Conservation (phyloP, 805 yeast species). For the Yamadazyma sp. region DNA sequence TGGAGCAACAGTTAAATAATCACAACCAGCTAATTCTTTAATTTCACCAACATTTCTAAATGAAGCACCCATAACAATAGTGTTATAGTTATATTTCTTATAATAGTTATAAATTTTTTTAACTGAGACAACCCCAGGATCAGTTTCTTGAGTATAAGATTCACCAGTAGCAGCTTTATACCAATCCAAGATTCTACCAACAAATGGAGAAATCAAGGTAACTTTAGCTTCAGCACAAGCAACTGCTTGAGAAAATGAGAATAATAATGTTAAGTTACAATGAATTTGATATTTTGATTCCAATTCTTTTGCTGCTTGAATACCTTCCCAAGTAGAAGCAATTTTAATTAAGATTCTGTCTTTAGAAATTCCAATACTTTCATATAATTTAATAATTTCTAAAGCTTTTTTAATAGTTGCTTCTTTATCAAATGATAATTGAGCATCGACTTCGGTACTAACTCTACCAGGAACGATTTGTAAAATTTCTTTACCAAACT, state of each 20-base stretch:
- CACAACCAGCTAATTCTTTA: constrained; percentile 95
- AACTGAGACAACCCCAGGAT: constrained; percentile 96
- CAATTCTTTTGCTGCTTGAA: constrained; percentile 95
- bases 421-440: constrained; percentile 92
- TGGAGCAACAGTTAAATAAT: constrained; percentile 94
- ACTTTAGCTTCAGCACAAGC: constrained; percentile 98
- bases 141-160: constrained; percentile 72
- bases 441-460: constrained; percentile 98
- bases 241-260: constrained; percentile 96
- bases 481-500: constrained; percentile 92
- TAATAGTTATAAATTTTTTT: constrained; percentile 91
- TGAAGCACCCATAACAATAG: constrained; percentile 99
- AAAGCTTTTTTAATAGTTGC: constrained; percentile 93
- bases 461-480: constrained; percentile 98
- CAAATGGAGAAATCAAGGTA: constrained; percentile 97
- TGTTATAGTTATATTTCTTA: constrained; percentile 93
- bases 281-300: constrained; percentile 89
- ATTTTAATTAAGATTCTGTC: constrained; percentile 93
- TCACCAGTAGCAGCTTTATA: constrained; percentile 92
- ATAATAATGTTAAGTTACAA: constrained; percentile 91
- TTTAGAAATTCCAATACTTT: constrained; percentile 78
- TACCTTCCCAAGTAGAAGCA: constrained; percentile 99
- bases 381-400: constrained; percentile 83
- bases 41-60: constrained; percentile 97
- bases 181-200: constrained; percentile 99